Evolutionary conservation across 805 yeast genomes (phyloP), one percentile per base, ranked within the genome.

Genomic region (Metschnikowia chrysomelidarum): DNA sequence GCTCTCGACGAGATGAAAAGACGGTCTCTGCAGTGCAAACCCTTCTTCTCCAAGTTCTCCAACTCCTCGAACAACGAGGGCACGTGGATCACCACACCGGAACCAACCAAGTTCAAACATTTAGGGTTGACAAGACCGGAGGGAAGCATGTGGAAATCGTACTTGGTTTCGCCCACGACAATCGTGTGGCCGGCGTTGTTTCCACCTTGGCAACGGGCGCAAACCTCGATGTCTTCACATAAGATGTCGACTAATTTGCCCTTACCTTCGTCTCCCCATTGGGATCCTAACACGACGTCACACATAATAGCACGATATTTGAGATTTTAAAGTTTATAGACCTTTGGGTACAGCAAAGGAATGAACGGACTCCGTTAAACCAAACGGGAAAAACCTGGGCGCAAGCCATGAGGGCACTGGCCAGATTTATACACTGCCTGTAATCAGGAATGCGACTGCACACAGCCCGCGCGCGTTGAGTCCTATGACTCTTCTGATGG

Each of bases 221-320:
- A 94, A 26, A 93, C 91, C 51, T 93, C 98, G 53, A 93, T 83
- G 49, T 87, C 80, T 55, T 91, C 98, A 66, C 98, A 94, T 34
- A 93, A 75, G 38, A 93, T 71, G 61, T 93, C 98, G 32, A 93
- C 99, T 40, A 93, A 76, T 66, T 93, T 93, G 40, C 99, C 99
- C 62, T 93, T 93, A 60, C 99, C 99, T 78, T 93, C 99, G 60
- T 93, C 99, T 47, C 99, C 99, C 99, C 99, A 93, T 68, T 93
- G 99, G 66, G 98, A 72, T 41, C 99, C 99, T 55, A 93, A 75
- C 36, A 93, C 99, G 47, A 93, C 98, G 69, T 82, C 84, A 61
- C 86, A 82, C 89, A 82, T 82, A 14, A 12, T 32, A 13, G 5
- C 22, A 19, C 22, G 32, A 22, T 10, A 16, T 25, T 23, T 19